These are phyloP conservation scores for Penicillium sp. DNA, from an alignment of 2,329 filamentous ascomycete species.

Conservation along the genomic window DNA sequence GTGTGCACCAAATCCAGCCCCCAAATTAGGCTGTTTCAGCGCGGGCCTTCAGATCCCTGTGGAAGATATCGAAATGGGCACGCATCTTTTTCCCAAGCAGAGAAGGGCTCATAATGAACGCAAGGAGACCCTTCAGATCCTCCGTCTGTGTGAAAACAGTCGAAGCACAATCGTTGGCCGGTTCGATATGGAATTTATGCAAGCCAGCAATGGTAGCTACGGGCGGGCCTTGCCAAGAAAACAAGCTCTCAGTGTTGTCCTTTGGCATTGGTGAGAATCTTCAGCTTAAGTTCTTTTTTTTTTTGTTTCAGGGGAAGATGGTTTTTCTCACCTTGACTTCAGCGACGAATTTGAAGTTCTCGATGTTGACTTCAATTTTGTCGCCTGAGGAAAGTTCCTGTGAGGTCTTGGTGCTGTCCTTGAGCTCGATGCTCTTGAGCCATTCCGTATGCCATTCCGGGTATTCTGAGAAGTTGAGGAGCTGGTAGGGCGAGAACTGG, in stretches of 20 bases:
- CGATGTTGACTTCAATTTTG: slow-evolving; percentile 14
- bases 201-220: slow-evolving; percentile 21
- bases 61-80: slow-evolving; percentile 17
- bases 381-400: slow-evolving; percentile 7
- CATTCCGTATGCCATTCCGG: slow-evolving; percentile 22
- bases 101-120: slow-evolving; percentile 19
- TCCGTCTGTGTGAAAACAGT: slow-evolving; percentile 22
- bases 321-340: slow-evolving; percentile 11
- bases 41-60: slow-evolving; percentile 19
- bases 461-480: slow-evolving; percentile 22
- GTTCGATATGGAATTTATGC: slow-evolving; percentile 21
- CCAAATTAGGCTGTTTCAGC: slow-evolving; percentile 12
- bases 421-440: slow-evolving; percentile 16
- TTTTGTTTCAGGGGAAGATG: background rate
- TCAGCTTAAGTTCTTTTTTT: background rate
- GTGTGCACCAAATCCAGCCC: background rate
- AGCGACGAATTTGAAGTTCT: slow-evolving; percentile 16
- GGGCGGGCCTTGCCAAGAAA: slow-evolving; percentile 25
- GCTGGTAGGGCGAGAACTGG: slow-evolving; percentile 6
- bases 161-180: slow-evolving; percentile 16
- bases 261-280: background rate
- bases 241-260: slow-evolving; percentile 20
- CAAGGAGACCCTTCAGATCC: slow-evolving; percentile 16
- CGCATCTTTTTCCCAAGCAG: slow-evolving; percentile 19
- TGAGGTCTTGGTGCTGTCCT: slow-evolving; percentile 14